phyloP scores from a whole-genome alignment of 1,284 basidiomycete genomes.

The Microbotryomycetes sp. region DNA sequence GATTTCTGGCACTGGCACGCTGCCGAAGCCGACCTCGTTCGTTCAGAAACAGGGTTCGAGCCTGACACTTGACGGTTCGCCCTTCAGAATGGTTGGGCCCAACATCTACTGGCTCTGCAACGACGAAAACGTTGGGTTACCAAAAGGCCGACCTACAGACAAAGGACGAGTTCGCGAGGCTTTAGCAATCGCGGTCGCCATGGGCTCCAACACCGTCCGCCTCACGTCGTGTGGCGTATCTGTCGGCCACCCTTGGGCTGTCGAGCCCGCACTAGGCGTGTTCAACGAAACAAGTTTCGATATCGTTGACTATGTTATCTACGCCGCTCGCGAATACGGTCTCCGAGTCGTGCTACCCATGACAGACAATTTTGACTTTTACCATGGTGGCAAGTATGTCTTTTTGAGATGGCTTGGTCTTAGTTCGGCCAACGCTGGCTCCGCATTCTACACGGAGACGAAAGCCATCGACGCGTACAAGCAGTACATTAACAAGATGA shows the following conservation, averaged over 20 bases:
- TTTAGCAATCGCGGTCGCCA: slow-evolving; percentile 27
- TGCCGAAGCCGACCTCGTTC: slow-evolving; percentile 21
- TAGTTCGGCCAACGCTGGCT: slow-evolving; percentile 6
- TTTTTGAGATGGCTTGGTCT: slow-evolving; percentile 3
- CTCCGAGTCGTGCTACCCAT: slow-evolving; percentile 15
- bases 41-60: slow-evolving; percentile 5
- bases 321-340: slow-evolving; percentile 25
- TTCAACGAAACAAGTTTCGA: slow-evolving; percentile 1
- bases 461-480: slow-evolving; percentile 2
- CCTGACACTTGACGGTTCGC: slow-evolving; percentile 4
- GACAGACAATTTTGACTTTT: slow-evolving; percentile 19
- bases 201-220: slow-evolving; percentile 28
- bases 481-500: slow-evolving; percentile 3
- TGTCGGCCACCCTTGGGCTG: slow-evolving; percentile 4
- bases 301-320: slow-evolving; percentile 17
- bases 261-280: background rate
- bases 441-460: slow-evolving; percentile 12
- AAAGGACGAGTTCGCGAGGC: slow-evolving; percentile 29
- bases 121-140: slow-evolving; percentile 16
- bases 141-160: slow-evolving; percentile 14
- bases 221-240: slow-evolving; percentile 15
- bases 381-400: slow-evolving; percentile 19
- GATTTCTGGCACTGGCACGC: slow-evolving; percentile 30
- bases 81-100: slow-evolving; percentile 24
- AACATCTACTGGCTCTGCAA: slow-evolving; percentile 18